Conservation (phyloP, 2,329 filamentous ascomycete species). For the Dothideomycetidae sp. region DNA sequence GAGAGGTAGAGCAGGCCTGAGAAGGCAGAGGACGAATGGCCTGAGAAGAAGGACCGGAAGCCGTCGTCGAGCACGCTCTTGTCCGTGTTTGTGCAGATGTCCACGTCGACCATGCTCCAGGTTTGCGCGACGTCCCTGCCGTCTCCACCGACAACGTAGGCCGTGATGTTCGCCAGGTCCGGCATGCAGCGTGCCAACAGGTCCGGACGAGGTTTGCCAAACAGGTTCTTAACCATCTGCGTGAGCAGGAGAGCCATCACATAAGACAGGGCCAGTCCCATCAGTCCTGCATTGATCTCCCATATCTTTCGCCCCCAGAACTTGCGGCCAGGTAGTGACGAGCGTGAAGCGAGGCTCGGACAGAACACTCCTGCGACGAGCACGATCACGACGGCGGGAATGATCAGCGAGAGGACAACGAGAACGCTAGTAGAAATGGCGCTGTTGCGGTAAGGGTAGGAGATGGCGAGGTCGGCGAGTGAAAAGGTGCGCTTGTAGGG, state of each 20-base stretch:
- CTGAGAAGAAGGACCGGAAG: constrained; percentile 72
- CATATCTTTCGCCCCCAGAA: constrained; percentile 74
- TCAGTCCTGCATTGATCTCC: constrained; percentile 75
- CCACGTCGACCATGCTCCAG: constrained; percentile 47
- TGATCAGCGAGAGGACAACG: constrained; percentile 45
- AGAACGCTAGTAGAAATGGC: constrained; percentile 57
- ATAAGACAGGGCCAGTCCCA: constrained; percentile 63
- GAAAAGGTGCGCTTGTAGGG: constrained; percentile 60
- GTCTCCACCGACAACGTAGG: constrained; percentile 49
- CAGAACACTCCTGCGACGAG: constrained; percentile 51
- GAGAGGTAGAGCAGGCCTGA: constrained; percentile 73
- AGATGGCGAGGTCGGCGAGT: constrained; percentile 60
- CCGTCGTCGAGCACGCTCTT: constrained; percentile 54
- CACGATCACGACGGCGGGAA: constrained; percentile 54
- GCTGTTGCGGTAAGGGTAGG: constrained; percentile 54
- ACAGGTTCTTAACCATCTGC: constrained; percentile 65
- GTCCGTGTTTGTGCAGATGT: constrained; percentile 59
- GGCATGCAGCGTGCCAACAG: constrained; percentile 59
- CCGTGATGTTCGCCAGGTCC: constrained; percentile 47
- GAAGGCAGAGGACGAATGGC: constrained; percentile 60
- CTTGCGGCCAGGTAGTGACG: constrained; percentile 44
- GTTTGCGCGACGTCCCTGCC: constrained; percentile 36
- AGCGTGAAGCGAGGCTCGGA: constrained; percentile 25
- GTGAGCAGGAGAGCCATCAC: constrained; percentile 66
- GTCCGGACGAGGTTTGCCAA: constrained; percentile 51